phyloP scores from a whole-genome alignment of 805 yeast genomes.

The Candida tallmaniae region DNA sequence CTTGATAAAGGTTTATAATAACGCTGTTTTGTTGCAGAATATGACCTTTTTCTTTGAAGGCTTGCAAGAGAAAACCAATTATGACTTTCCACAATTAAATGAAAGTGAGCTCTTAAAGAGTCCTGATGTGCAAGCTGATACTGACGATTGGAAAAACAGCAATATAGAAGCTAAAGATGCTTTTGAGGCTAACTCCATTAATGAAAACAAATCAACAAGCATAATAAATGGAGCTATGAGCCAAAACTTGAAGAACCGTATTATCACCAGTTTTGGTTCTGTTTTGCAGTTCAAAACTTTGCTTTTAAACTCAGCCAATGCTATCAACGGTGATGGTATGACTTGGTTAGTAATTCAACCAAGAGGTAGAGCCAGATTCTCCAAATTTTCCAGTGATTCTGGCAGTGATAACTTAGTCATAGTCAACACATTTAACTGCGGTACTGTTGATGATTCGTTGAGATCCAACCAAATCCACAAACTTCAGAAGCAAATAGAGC shows the following conservation, averaged over 20 bases:
- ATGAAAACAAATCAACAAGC: too few species aligned
- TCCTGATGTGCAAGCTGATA: slow-evolving; percentile 34
- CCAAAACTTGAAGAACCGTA: slow-evolving; percentile 41
- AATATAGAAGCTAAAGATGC: slow-evolving; percentile 22
- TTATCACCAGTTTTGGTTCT: slow-evolving; percentile 67
- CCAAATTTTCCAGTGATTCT: slow-evolving; percentile 7
- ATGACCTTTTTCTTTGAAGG: slow-evolving; percentile 46
- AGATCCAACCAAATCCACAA: slow-evolving; percentile 48
- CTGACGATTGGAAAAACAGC: too few species aligned
- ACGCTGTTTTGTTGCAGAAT: slow-evolving; percentile 46
- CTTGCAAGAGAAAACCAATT: slow-evolving; percentile 19
- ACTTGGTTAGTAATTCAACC: slow-evolving; percentile 80
- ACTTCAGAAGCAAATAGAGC: slow-evolving; percentile 33
- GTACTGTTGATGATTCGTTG: slow-evolving; percentile 67
- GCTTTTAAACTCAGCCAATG: slow-evolving; percentile 61
- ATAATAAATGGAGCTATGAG: too few species aligned
- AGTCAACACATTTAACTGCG: slow-evolving; percentile 84
- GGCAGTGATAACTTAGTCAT: slow-evolving; percentile 51
- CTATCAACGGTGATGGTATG: slow-evolving; percentile 83
- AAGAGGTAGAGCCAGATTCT: slow-evolving; percentile 17
- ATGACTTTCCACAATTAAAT: slow-evolving; percentile 16
- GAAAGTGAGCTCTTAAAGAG: slow-evolving; percentile 37
- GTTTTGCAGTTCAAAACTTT: slow-evolving; percentile 70
- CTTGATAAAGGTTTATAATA: slow-evolving; percentile 39
- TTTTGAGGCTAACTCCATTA: too few species aligned